Conservation (phyloP, 148 eudicot genomes). For the Vaccinium macrocarpon region DNA sequence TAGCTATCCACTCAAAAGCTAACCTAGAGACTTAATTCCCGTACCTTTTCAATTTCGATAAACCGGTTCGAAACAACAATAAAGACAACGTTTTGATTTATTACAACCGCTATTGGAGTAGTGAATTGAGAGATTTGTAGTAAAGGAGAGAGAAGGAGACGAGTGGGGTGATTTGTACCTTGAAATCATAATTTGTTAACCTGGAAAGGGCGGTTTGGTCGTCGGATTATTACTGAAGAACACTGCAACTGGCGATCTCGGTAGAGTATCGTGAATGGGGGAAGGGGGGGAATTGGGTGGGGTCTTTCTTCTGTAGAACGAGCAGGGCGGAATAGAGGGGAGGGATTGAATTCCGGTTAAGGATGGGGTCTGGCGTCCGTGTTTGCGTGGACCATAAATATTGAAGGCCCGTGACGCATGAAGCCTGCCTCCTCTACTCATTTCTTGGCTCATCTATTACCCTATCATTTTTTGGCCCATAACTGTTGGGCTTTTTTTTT, state of each 20-base stretch:
- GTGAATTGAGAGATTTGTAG: not conserved
- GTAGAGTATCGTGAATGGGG: not conserved
- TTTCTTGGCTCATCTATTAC: too few species aligned
- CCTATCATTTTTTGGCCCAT: not conserved
- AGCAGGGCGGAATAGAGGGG: conserved; percentile 6
- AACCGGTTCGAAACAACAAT: not conserved
- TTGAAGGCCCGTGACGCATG: not conserved
- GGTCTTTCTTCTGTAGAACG: not conserved
- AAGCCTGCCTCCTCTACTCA: not conserved
- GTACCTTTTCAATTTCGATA: not conserved
- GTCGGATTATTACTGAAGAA: not conserved
- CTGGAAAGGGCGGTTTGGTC: not conserved
- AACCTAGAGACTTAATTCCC: not conserved
- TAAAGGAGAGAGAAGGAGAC: not conserved
- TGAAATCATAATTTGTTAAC: not conserved
- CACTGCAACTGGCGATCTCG: not conserved
- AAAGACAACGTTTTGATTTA: not conserved
- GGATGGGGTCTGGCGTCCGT: conserved; percentile 1
- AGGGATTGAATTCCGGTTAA: not conserved
- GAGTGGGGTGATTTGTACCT: not conserved
- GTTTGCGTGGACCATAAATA: not conserved
- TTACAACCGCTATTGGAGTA: not conserved
- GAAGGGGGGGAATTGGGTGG: not conserved
- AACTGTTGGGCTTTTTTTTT: not conserved
- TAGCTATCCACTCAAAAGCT: not conserved